phyloP scores from a whole-genome alignment of 2,329 filamentous ascomycete species.

The Fusarium siculi region DNA sequence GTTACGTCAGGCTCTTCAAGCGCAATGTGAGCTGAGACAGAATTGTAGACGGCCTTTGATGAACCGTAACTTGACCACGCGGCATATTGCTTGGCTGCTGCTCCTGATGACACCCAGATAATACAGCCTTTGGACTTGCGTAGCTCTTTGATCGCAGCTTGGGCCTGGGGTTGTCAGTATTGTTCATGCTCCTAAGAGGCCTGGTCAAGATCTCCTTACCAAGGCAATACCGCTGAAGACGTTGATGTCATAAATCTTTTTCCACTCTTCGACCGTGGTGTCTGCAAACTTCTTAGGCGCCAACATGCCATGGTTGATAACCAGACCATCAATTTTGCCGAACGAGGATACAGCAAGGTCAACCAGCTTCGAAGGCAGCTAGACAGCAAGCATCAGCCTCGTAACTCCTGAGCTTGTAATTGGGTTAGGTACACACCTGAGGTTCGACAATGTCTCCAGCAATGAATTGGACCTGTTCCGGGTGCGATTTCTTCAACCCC shows the following conservation, averaged over 20 bases:
- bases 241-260: conserved; percentile 80
- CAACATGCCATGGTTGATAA: conserved; percentile 89
- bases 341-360: conserved; percentile 74
- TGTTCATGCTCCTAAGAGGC: background rate
- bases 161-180: conserved; percentile 62
- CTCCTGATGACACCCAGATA: conserved; percentile 83
- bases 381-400: background rate
- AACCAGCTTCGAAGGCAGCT: conserved; percentile 71
- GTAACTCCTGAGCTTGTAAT: background rate
- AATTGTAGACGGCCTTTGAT: conserved; percentile 85
- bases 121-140: conserved; percentile 76
- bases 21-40: conserved; percentile 77
- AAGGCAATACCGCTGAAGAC: conserved; percentile 85
- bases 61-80: conserved; percentile 86
- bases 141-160: conserved; percentile 76
- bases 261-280: conserved; percentile 78
- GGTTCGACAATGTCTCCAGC: conserved; percentile 65
- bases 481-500: conserved; percentile 60
- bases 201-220: conserved; percentile 59
- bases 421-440: conserved; percentile 37
- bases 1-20: conserved; percentile 82
- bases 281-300: conserved; percentile 79
- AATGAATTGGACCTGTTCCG: conserved; percentile 63
- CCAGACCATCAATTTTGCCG: conserved; percentile 79
- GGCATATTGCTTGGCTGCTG: conserved; percentile 71